Conservation (phyloP, 495 filamentous ascomycete species). For the Aspergillus olivimuriae region DNA sequence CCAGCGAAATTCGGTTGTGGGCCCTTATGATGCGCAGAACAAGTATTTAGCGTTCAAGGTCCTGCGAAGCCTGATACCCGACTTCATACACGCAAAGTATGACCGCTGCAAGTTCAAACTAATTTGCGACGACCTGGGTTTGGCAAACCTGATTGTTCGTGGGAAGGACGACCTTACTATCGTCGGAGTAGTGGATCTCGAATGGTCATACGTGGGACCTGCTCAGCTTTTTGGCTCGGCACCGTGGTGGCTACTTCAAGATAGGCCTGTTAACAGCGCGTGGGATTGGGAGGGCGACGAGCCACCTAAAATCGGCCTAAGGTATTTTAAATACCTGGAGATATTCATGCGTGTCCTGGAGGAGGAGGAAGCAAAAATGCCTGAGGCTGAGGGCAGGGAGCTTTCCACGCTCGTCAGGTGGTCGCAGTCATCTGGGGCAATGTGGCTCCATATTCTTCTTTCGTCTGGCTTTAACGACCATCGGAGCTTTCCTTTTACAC, state of each 20-base stretch:
- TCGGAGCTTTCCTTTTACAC: conserved; percentile 22
- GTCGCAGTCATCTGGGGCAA: conserved; percentile 23
- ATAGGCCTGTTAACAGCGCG: conserved; percentile 18
- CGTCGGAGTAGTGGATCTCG: conserved; percentile 29
- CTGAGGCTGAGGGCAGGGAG: conserved; percentile 18
- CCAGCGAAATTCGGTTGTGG: conserved; percentile 27
- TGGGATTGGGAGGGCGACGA: conserved; percentile 23
- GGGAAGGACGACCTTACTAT: conserved; percentile 25
- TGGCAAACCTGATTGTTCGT: conserved; percentile 30
- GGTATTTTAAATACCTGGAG: conserved; percentile 26
- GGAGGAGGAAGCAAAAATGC: conserved; percentile 28
- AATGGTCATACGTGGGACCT: conserved; percentile 31
- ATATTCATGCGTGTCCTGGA: conserved; percentile 26
- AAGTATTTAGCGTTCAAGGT: conserved; percentile 21
- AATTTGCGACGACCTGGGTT: conserved; percentile 31
- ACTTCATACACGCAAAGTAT: conserved; percentile 20
- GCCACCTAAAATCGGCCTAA: conserved; percentile 14
- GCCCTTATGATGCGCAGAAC: conserved; percentile 14
- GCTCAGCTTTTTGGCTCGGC: conserved; percentile 30
- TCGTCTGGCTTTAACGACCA: conserved; percentile 27
- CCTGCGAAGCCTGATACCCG: conserved; percentile 17
- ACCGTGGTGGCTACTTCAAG: conserved; percentile 31
- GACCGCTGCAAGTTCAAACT: conserved; percentile 25
- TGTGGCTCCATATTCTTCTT: conserved; percentile 30
- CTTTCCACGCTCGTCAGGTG: conserved; percentile 27